Evolutionary conservation across 2,329 filamentous ascomycete species (phyloP), one percentile per base, ranked within the genome.

Genomic region (Diaporthe humulicola): DNA sequence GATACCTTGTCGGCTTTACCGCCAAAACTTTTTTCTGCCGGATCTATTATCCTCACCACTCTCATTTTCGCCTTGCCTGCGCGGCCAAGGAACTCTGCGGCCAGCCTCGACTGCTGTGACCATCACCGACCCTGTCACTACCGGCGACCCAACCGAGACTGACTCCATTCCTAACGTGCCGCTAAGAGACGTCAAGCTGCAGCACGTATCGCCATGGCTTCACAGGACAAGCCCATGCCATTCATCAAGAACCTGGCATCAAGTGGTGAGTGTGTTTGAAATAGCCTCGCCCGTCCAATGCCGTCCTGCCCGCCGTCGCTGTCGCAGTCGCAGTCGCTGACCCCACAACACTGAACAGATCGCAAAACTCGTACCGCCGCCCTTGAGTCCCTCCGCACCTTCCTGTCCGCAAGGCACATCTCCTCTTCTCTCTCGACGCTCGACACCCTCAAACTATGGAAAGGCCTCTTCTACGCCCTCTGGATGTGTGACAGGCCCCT

Each of bases 401-500:
- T 94, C 87, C 93, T 98, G 82, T 89, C 90, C 76, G 88, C 90
- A 76, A 89, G 90, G 54, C 83, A 86, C 50, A 80, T 84, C 52
- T 76, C 84, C 79, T 87, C 83, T 72, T 83, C 88, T 71, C 90
- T 98, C 76, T 86, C 90, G 25, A 86, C 90, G 54, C 83, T 93
- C 78, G 95, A 98, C 77, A 87, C 95, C 67, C 88, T 96, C 76
- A 98, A 98, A 86, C 90, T 98, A 78, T 98, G 95, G 95, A 98
- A 97, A 82, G 96, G 95, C 7, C 90, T 98, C 28, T 98, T 97
- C 87, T 98, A 95, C 88, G 93, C 93, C 81, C 91, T 97, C 80
- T 98, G 95, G 93, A 97, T 98, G 92, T 95, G 93, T 83, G 96
- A 98, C 87, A 94, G 95, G 64, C 93, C 95, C 15, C 86, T 92